These are phyloP conservation scores for Scheffersomyces stipitis DNA, from an alignment of 805 yeast genomes.

Conservation along the genomic window DNA sequence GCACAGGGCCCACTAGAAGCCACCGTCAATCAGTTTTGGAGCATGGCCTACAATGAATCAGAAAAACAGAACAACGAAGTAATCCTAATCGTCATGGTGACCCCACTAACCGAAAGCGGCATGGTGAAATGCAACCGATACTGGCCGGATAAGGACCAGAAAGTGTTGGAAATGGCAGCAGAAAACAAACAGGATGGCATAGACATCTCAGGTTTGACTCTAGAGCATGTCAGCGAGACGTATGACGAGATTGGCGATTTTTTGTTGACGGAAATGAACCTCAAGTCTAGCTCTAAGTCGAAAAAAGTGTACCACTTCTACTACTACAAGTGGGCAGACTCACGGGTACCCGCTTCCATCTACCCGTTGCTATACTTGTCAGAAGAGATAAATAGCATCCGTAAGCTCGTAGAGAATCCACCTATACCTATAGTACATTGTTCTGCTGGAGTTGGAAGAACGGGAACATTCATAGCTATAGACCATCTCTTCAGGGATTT, in stretches of 20 bases:
- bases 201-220: slow-evolving; percentile 14
- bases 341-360: slow-evolving; percentile 35
- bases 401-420: slow-evolving; percentile 2
- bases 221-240: slow-evolving; percentile 17
- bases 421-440: slow-evolving; percentile 57
- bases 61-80: slow-evolving; percentile 21
- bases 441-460: slow-evolving; percentile 96
- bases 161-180: slow-evolving; percentile 17
- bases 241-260: slow-evolving; percentile 18
- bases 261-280: slow-evolving; percentile 24
- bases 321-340: slow-evolving; percentile 47
- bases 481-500: slow-evolving; percentile 31
- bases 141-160: slow-evolving; percentile 31
- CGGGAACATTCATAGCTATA: slow-evolving; percentile 46
- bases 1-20: slow-evolving; percentile 61
- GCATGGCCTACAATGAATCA: slow-evolving; percentile 45
- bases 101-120: slow-evolving; percentile 52
- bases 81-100: slow-evolving; percentile 39
- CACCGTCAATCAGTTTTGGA: slow-evolving; percentile 49
- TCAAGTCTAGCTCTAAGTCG: slow-evolving; percentile 12
- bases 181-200: slow-evolving; percentile 19
- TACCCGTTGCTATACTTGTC: slow-evolving; percentile 26
- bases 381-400: slow-evolving; percentile 15
- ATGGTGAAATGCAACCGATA: slow-evolving; percentile 41
- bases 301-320: slow-evolving; percentile 40